Evolutionary conservation across 2,329 filamentous ascomycete genomes (phyloP).

Genomic region (Emergomyces orientalis): DNA sequence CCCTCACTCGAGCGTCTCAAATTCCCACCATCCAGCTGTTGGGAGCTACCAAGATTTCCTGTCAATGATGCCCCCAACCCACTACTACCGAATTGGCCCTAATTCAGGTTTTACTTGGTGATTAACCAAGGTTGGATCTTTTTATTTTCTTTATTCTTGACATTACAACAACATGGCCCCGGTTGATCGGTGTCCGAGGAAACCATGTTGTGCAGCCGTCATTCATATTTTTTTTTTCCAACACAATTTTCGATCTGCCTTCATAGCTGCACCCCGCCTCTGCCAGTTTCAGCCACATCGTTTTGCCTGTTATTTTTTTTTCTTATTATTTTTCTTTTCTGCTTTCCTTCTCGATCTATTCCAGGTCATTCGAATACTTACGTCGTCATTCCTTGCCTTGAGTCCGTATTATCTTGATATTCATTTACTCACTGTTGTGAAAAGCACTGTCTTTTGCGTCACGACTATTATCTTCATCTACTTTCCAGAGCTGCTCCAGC

Average conservation of each 20-base stretch:
- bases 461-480: neutral
- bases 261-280: neutral
- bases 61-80: neutral
- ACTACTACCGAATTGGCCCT: neutral
- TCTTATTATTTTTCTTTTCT: neutral
- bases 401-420: neutral
- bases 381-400: neutral
- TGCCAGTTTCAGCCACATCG: neutral
- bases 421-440: neutral
- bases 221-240: neutral
- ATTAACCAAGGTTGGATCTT: neutral
- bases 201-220: neutral
- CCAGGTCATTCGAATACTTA: neutral
- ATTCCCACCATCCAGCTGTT: neutral
- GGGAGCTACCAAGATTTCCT: neutral
- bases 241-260: neutral
- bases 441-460: constrained; percentile 1
- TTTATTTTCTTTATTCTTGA: neutral
- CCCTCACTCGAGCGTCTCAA: neutral
- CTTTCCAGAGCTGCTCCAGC: neutral
- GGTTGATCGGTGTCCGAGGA: neutral
- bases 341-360: neutral
- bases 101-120: neutral
- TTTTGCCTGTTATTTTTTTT: neutral
- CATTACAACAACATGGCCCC: neutral